A percentile compares a stretch with the other conserved stretches of the same genome.
phyloP scores from a whole-genome alignment of 805 yeast genomes.

The Priceomyces medius region DNA sequence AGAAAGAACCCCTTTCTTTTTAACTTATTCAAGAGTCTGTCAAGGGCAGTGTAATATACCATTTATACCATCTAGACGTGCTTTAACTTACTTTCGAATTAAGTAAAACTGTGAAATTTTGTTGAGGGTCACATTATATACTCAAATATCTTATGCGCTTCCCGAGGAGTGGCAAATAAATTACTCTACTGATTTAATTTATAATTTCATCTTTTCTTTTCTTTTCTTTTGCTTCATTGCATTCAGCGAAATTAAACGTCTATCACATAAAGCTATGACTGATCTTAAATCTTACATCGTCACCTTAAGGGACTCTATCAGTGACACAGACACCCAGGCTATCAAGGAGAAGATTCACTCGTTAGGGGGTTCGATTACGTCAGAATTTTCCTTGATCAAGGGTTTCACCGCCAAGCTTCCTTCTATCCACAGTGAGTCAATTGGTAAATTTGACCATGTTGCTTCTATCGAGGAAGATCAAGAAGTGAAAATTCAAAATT shows the following conservation, averaged over 20 bases:
- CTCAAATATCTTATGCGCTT: background rate
- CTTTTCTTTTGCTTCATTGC: background rate
- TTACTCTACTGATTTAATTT: background rate
- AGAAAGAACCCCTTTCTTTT: constrained; percentile 36
- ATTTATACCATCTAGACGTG: constrained; percentile 1
- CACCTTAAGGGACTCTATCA: constrained; percentile 46
- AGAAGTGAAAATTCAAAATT: constrained; percentile 51
- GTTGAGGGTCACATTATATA: background rate
- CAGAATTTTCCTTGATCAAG: constrained; percentile 63
- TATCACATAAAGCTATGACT: constrained; percentile 18
- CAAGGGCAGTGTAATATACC: constrained; percentile 25
- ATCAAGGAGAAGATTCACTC: constrained; percentile 50
- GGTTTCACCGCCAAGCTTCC: constrained; percentile 67
- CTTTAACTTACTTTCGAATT: too few relatives aligned
- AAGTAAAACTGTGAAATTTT: background rate
- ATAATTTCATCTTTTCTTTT: background rate
- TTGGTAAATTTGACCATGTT: constrained; percentile 51
- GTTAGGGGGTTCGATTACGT: constrained; percentile 60
- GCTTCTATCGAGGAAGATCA: constrained; percentile 65
- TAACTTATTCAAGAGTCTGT: constrained; percentile 26
- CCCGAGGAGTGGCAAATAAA: constrained; percentile 1
- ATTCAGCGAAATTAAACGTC: background rate
- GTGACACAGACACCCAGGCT: constrained; percentile 36
- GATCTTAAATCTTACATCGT: constrained; percentile 38
- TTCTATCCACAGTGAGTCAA: constrained; percentile 44